Conservation (phyloP, 2,329 filamentous ascomycete species). For the Fusarium continuum region DNA sequence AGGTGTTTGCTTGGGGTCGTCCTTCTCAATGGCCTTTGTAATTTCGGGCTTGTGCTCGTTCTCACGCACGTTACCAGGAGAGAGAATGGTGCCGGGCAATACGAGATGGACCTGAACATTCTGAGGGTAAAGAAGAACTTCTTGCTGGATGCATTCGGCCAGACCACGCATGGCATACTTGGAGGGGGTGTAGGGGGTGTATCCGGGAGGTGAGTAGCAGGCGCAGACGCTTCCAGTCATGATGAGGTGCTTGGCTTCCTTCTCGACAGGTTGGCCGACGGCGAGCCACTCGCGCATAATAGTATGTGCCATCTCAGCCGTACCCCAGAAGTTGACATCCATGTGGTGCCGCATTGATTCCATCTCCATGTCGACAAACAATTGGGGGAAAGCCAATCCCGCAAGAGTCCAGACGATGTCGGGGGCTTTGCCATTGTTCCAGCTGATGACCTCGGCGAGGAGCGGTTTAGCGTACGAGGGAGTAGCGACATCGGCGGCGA, state of each 20-base stretch:
- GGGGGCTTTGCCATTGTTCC: slow-evolving; percentile 78
- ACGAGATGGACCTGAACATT: slow-evolving; percentile 84
- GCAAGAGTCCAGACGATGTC: slow-evolving; percentile 95
- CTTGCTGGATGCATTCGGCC: slow-evolving; percentile 83
- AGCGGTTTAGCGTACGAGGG: slow-evolving; percentile 75
- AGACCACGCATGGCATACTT: slow-evolving; percentile 88
- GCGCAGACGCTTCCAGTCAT: slow-evolving; percentile 83
- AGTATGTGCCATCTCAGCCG: slow-evolving; percentile 85
- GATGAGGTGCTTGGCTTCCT: slow-evolving; percentile 77
- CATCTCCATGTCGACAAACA: slow-evolving; percentile 80
- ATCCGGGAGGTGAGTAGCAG: slow-evolving; percentile 82
- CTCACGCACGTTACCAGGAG: slow-evolving; percentile 78
- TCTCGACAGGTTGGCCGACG: slow-evolving; percentile 54
- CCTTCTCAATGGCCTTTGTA: slow-evolving; percentile 80
- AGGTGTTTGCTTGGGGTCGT: slow-evolving; percentile 81
- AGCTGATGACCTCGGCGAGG: slow-evolving; percentile 75
- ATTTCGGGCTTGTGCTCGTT: slow-evolving; percentile 81
- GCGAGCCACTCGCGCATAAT: slow-evolving; percentile 79
- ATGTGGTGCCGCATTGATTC: slow-evolving; percentile 78
- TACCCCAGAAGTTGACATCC: slow-evolving; percentile 92
- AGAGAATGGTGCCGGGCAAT: slow-evolving; percentile 83
- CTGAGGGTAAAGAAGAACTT: slow-evolving; percentile 86
- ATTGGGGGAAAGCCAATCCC: slow-evolving; percentile 75
- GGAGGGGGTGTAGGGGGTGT: slow-evolving; percentile 81
- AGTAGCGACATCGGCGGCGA: slow-evolving; percentile 82